Base-by-base conservation (phyloP, 2,329 filamentous ascomycete genomes). In the Alternaria gaisen region DNA sequence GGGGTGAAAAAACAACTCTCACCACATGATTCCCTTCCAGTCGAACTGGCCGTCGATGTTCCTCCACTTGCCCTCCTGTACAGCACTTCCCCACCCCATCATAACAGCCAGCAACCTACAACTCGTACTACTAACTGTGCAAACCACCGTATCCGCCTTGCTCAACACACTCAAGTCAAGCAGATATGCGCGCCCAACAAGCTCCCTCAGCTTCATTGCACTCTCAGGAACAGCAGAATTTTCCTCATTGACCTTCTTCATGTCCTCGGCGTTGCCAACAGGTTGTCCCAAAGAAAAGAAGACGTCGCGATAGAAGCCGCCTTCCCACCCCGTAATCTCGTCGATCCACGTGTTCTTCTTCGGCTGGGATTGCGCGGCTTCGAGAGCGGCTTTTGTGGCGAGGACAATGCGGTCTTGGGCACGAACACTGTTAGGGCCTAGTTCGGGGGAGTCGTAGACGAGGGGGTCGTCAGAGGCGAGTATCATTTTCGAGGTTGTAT, bases 251-350 rank as follows among this genome's bases (percentile, higher is more conserved):
- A 71, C 59, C 30, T 70, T 66, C 51, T 51, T 61, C 52, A 69
- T 55, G 40, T 74, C 73, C 9, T 70, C 51, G 1, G 76, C 74
- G 44, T 77, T 77, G 5, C 65, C 59, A 1, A 69, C 67, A 6
- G 78, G 74, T 54, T 74, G 67, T 4, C 91, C 93, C 1, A 96
- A 82, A 52, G 88, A 90, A 87, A 91, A 94, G 79, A 96, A 96
- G 79, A 95, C 89, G 70, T 88, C 86, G 14, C 86, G 85, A 79
- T 91, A 96, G 82, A 96, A 97, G 1, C 93, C 93, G 18, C 93
- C 92, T 76, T 96, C 92, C 92, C 92, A 96, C 30, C 92, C 93
- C 41, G 92, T 88, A 1, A 89, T 86, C 73, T 93, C 90, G 60
- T 93, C 91, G 36, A 91, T 85, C 74, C 91, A 92, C 68, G 78